These are phyloP conservation scores for Xylariaceae sp. DNA, from an alignment of 2,329 filamentous ascomycete species.

Conservation along the genomic window DNA sequence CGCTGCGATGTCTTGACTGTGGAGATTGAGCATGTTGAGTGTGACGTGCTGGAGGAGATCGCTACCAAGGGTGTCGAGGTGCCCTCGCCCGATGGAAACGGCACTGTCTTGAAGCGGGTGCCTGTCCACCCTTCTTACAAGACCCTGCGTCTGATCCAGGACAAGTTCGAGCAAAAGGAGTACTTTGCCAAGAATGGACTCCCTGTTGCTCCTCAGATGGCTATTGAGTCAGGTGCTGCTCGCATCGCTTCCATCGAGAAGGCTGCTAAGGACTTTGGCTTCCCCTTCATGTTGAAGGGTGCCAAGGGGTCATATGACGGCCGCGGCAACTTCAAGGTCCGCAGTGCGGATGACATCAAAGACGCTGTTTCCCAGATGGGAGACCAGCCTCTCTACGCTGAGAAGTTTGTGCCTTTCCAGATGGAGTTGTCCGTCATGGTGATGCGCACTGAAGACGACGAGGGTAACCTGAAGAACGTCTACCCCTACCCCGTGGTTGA, in stretches of 20 bases:
- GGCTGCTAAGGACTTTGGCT: slow-evolving; percentile 62
- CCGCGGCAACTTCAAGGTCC: slow-evolving; percentile 58
- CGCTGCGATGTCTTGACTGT: slow-evolving; percentile 79
- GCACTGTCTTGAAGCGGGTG: slow-evolving; percentile 42
- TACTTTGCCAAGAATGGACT: slow-evolving; percentile 65
- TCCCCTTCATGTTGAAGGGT: slow-evolving; percentile 89
- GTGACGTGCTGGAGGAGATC: slow-evolving; percentile 81
- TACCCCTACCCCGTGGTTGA: slow-evolving; percentile 86
- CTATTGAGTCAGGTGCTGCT: slow-evolving; percentile 52
- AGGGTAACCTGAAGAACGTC: slow-evolving; percentile 43
- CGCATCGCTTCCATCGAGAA: slow-evolving; percentile 57
- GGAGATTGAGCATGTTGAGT: slow-evolving; percentile 93
- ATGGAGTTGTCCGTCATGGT: slow-evolving; percentile 94
- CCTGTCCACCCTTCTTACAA: slow-evolving; percentile 76
- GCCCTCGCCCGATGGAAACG: slow-evolving; percentile 34
- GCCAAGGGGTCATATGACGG: slow-evolving; percentile 90
- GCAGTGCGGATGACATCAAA: slow-evolving; percentile 43
- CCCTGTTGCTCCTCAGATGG: slow-evolving; percentile 65
- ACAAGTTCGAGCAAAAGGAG: slow-evolving; percentile 88
- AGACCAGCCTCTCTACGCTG: slow-evolving; percentile 72
- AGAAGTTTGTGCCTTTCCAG: slow-evolving; percentile 81
- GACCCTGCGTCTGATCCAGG: slow-evolving; percentile 83
- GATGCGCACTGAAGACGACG: slow-evolving; percentile 72
- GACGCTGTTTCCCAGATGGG: slow-evolving; percentile 66
- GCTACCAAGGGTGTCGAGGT: slow-evolving; percentile 58